Conservation (phyloP, 2,329 filamentous ascomycete species). For the Neofusicoccum kwambonambiense region DNA sequence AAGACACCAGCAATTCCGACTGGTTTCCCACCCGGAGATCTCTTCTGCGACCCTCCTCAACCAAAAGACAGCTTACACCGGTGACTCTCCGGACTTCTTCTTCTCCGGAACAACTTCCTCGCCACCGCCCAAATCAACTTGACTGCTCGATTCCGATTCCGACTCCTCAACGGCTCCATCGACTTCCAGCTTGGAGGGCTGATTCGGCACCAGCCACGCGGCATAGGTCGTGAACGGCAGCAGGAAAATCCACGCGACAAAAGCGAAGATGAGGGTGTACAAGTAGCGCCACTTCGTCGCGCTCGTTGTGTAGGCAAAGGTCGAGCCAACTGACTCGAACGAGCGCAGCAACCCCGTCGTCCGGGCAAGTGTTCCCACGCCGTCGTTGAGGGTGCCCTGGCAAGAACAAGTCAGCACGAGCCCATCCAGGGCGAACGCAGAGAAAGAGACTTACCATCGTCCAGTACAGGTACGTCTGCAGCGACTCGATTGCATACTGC, state of each 20-base stretch:
- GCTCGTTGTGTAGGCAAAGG: conserved; percentile 38
- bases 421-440: too few species aligned
- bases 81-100: not conserved
- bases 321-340: conserved; percentile 51
- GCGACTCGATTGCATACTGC: conserved; percentile 1
- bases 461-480: conserved; percentile 8
- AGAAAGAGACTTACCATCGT: not conserved
- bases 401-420: not conserved
- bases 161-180: not conserved
- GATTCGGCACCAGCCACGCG: not conserved
- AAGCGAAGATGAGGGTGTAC: not conserved
- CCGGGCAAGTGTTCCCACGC: conserved; percentile 51
- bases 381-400: conserved; percentile 49
- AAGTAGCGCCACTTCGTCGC: not conserved
- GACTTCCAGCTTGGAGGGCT: not conserved
- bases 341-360: conserved; percentile 49
- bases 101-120: not conserved
- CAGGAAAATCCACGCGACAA: not conserved
- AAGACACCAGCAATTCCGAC: too few species aligned
- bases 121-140: not conserved
- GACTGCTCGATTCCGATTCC: not conserved
- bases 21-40: too few species aligned
- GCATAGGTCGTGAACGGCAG: not conserved
- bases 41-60: not conserved
- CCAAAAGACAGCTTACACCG: not conserved